Evolutionary conservation across 225 moss, liverwort and hornwort genomes (phyloP).

Genomic region (Physcomitrium patens): DNA sequence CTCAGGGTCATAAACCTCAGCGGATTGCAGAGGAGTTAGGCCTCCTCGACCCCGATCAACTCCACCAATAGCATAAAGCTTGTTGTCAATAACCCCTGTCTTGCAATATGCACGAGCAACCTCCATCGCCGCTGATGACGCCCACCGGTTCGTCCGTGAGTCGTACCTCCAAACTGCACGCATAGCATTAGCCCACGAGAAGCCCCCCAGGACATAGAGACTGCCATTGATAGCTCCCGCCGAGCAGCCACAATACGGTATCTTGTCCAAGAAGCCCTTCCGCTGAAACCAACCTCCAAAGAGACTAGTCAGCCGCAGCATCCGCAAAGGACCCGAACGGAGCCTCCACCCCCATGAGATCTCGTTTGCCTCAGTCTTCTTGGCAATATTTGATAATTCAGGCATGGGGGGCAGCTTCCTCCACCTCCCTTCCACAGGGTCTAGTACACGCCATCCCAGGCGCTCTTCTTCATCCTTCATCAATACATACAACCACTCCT

Average conservation of each 20-base stretch:
- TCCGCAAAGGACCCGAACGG: conserved; percentile 70
- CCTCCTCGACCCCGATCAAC: conserved; percentile 93
- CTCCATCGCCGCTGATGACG: conserved; percentile 84
- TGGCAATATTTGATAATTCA: conserved; percentile 57
- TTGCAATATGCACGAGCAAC: conserved; percentile 95
- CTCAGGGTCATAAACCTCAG: conserved; percentile 88
- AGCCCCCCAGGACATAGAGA: conserved; percentile 87
- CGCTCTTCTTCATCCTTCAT: conserved; percentile 94
- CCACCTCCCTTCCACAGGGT: conserved; percentile 84
- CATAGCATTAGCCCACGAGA: conserved; percentile 92
- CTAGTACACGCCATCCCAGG: conserved; percentile 90
- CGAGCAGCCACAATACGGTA: conserved; percentile 95
- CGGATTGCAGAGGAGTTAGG: conserved; percentile 88
- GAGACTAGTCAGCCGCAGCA: conserved; percentile 73
- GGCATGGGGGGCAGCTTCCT: conserved; percentile 91
- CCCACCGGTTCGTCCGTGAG: conserved; percentile 85
- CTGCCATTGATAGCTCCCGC: conserved; percentile 84
- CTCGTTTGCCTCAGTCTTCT: conserved; percentile 43
- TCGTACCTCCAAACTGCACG: conserved; percentile 93
- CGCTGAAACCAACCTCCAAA: conserved; percentile 93
- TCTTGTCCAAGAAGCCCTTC: conserved; percentile 85
- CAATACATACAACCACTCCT: conserved; percentile 96
- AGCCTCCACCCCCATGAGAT: conserved; percentile 77
- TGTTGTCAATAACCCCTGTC: conserved; percentile 87
- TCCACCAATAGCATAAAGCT: conserved; percentile 90